These are phyloP conservation scores for Dothidotthia symphoricarpi DNA, from an alignment of 2,329 filamentous ascomycete species.

Conservation along the genomic window DNA sequence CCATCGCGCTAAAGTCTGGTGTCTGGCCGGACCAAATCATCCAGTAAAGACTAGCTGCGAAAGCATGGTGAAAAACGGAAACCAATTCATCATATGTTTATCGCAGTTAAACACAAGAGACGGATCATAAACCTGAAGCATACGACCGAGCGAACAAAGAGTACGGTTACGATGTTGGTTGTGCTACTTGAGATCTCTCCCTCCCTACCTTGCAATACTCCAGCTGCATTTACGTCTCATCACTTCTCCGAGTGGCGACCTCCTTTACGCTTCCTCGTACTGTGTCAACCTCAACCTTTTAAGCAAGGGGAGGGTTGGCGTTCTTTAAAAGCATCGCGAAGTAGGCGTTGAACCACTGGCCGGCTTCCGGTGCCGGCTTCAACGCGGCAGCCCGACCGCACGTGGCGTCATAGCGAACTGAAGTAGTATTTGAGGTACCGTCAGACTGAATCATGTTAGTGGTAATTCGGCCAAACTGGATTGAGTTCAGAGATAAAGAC, in stretches of 20 bases:
- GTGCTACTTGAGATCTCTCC: background rate
- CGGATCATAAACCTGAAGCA: no score
- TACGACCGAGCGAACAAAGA: no score
- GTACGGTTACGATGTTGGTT: background rate
- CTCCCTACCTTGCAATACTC: background rate
- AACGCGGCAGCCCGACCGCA: constrained; percentile 57
- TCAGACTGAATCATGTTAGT: constrained; percentile 33
- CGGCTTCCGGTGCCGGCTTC: constrained; percentile 67
- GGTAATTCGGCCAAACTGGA: background rate
- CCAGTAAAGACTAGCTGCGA: no score
- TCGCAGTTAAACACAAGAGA: no score
- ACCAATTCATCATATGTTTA: no score
- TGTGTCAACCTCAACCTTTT: background rate
- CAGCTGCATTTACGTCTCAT: no score
- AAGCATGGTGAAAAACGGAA: no score
- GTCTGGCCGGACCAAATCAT: no score
- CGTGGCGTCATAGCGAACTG: constrained; percentile 55
- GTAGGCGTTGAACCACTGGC: constrained; percentile 61
- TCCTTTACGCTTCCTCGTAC: no score
- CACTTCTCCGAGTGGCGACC: no score
- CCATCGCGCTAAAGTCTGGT: no score
- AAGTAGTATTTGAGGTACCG: constrained; percentile 45
- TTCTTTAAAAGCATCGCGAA: constrained; percentile 39
- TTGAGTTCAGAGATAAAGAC: background rate
- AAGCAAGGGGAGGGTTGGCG: constrained; percentile 32